These are phyloP conservation scores for Cutaneotrichosporon sp. DNA, from an alignment of 1,284 basidiomycete genomes.

Conservation along the genomic window DNA sequence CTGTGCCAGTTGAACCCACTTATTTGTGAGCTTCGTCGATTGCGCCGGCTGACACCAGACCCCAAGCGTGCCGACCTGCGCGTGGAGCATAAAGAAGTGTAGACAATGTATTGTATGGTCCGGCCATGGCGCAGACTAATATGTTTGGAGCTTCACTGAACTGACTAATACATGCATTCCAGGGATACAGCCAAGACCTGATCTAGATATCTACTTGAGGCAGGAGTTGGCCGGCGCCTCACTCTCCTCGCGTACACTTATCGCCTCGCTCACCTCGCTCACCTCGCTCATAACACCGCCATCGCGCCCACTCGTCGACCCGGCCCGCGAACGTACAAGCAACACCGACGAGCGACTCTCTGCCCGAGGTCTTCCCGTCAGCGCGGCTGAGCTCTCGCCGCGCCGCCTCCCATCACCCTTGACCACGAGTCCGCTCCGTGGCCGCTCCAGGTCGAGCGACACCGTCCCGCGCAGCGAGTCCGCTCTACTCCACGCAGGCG, in stretches of 20 bases:
- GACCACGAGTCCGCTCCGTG: constrained; percentile 12
- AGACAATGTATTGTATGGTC: constrained; percentile 11
- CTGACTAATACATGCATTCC: not conserved
- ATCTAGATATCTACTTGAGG: not conserved
- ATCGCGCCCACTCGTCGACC: not conserved
- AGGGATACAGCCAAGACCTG: not conserved
- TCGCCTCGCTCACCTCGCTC: not conserved
- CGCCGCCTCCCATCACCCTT: constrained; percentile 14
- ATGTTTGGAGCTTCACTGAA: no score
- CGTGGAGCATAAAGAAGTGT: constrained; percentile 6
- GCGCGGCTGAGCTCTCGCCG: not conserved
- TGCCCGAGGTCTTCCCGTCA: not conserved
- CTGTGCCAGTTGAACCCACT: constrained; percentile 86
- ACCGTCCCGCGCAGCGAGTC: constrained; percentile 19
- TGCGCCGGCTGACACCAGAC: constrained; percentile 5
- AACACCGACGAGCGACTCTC: not conserved
- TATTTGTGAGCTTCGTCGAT: constrained; percentile 61
- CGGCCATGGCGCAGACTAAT: not conserved
- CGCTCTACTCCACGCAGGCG: constrained; percentile 14
- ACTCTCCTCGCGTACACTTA: not conserved
- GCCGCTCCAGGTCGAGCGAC: constrained; percentile 27
- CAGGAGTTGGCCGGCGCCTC: not conserved
- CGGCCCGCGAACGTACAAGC: not conserved
- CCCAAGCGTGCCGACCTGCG: constrained; percentile 15
- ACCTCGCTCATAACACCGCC: not conserved